phyloP scores from a whole-genome alignment of 2,329 filamentous ascomycete species.

The Monosporascus sp. region DNA sequence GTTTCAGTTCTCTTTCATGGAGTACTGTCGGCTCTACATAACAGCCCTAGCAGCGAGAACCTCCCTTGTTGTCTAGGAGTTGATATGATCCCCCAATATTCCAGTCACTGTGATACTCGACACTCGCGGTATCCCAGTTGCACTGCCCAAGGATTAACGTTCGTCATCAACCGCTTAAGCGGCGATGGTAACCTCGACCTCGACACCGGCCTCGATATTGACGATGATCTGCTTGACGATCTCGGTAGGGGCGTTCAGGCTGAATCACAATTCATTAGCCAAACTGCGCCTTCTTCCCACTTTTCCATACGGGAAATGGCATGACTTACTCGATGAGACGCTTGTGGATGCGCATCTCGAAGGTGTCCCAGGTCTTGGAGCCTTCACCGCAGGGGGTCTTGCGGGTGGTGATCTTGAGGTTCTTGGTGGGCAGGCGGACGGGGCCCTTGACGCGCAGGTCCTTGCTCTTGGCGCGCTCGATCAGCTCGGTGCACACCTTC shows the following conservation, averaged over 20 bases:
- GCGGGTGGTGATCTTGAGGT: slow-evolving; percentile 91
- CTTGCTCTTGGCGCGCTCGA: slow-evolving; percentile 98
- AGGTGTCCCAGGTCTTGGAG: slow-evolving; percentile 99
- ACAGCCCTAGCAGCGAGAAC: not conserved
- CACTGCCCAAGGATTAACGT: not conserved
- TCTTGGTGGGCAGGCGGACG: slow-evolving; percentile 96
- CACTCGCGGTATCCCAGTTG: not conserved
- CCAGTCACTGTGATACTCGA: not conserved
- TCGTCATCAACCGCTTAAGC: slow-evolving; percentile 48
- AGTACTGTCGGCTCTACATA: not conserved
- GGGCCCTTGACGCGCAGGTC: slow-evolving; percentile 97
- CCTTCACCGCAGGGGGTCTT: slow-evolving; percentile 99
- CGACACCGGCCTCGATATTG: slow-evolving; percentile 91
- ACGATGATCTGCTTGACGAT: slow-evolving; percentile 95
- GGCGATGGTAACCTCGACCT: slow-evolving; percentile 90
- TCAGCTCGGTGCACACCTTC: slow-evolving; percentile 97
- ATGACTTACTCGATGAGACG: slow-evolving; percentile 79
- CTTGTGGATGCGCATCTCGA: slow-evolving; percentile 99
- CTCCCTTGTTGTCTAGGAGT: too few relatives aligned
- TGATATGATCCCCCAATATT: not conserved
- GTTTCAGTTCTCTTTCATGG: not conserved
- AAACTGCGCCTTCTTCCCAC: slow-evolving; percentile 8
- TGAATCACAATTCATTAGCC: slow-evolving; percentile 25
- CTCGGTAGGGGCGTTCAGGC: slow-evolving; percentile 94
- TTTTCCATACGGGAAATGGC: not conserved